A percentile compares a stretch with the other conserved stretches of the same genome.
phyloP scores from a whole-genome alignment of 2,329 filamentous ascomycete genomes.

The Penicillium sp. region DNA sequence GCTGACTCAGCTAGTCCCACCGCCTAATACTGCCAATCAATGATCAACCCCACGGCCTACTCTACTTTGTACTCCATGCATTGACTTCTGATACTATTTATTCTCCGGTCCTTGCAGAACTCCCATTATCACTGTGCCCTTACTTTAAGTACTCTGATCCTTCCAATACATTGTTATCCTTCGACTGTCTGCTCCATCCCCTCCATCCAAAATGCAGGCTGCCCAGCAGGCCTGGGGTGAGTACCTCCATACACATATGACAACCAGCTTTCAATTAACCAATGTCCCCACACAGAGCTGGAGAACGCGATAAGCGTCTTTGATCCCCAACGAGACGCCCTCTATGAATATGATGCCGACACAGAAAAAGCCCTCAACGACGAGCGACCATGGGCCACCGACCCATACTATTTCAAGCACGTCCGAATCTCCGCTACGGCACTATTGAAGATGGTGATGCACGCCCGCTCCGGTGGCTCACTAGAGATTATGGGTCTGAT shows the following conservation, averaged over 20 bases:
- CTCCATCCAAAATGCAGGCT: slow-evolving; percentile 48
- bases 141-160: slow-evolving; percentile 1
- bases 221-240: slow-evolving; percentile 62
- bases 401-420: slow-evolving; percentile 86
- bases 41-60: slow-evolving; percentile 25
- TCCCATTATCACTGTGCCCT: slow-evolving; percentile 6
- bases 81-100: slow-evolving; percentile 5
- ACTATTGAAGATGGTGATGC: slow-evolving; percentile 98
- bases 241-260: slow-evolving; percentile 14
- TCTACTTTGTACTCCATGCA: neutral
- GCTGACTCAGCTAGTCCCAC: slow-evolving; percentile 31
- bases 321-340: slow-evolving; percentile 81
- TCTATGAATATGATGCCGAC: slow-evolving; percentile 75
- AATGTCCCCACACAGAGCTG: slow-evolving; percentile 61
- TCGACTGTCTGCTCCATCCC: neutral
- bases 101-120: slow-evolving; percentile 13
- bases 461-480: slow-evolving; percentile 87
- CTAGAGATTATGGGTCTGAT: slow-evolving; percentile 98
- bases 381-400: slow-evolving; percentile 69
- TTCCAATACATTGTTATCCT: neutral
- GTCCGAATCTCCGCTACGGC: slow-evolving; percentile 92
- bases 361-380: slow-evolving; percentile 66
- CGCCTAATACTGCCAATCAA: slow-evolving; percentile 30
- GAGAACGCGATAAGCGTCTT: slow-evolving; percentile 82
- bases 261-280: slow-evolving; percentile 5